Evolutionary conservation across 805 yeast species (phyloP).

Genomic region (Wickerhamiella allomyrinae): DNA sequence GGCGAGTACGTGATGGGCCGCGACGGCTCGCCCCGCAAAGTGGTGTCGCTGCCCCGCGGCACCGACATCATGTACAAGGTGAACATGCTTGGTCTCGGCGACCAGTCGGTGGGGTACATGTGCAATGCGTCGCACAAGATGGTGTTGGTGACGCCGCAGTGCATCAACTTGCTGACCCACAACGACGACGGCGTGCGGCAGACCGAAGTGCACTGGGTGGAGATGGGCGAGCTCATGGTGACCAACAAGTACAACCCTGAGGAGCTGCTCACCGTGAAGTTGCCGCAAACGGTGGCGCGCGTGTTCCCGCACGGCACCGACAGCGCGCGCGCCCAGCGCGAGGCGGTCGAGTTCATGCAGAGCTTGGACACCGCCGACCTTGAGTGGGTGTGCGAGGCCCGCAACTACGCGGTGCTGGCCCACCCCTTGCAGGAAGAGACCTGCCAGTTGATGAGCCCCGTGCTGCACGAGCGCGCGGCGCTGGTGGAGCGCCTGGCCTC

Average conservation of each 20-base stretch:
- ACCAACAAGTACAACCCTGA: no score
- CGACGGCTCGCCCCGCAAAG: conserved; percentile 30
- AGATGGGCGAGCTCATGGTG: conserved; percentile 3
- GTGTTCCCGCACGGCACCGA: conserved; percentile 15
- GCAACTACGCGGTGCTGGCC: conserved; percentile 24
- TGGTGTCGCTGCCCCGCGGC: conserved; percentile 32
- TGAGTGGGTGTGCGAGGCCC: conserved; percentile 30
- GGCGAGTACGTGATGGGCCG: conserved; percentile 32
- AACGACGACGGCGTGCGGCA: conserved; percentile 11
- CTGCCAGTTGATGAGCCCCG: conserved; percentile 27
- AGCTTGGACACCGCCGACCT: conserved; percentile 14
- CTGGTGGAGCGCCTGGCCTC: conserved; percentile 21
- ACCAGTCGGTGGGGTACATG: conserved; percentile 17
- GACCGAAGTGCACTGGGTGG: conserved; percentile 21
- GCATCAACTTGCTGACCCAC: conserved; percentile 10
- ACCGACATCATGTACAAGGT: conserved; percentile 31
- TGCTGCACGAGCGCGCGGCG: conserved; percentile 24
- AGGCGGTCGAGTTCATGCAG: conserved; percentile 19
- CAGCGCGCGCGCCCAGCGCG: conserved; percentile 17
- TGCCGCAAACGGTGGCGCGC: conserved; percentile 19
- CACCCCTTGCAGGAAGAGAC: conserved; percentile 23
- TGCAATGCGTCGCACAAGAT: conserved; percentile 30
- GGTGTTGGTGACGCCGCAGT: conserved; percentile 28
- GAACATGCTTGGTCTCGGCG: conserved; percentile 16
- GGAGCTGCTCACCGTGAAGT: conserved; percentile 12